Evolutionary conservation across 805 yeast species (phyloP), one percentile per base, ranked within the genome.

Genomic region (Nakazawaea pomicola): DNA sequence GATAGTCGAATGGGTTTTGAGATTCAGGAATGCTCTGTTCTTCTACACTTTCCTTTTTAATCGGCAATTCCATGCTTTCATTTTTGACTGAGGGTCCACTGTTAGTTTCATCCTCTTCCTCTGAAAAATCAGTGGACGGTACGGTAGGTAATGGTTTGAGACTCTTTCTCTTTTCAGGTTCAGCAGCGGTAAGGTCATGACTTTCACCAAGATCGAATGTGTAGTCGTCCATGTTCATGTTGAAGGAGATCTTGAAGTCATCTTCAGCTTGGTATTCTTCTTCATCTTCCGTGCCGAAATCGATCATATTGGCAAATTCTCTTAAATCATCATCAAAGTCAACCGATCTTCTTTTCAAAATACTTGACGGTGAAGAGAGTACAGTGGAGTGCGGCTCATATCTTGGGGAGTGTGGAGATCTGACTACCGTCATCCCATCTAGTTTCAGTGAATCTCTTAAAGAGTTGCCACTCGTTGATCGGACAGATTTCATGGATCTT

Each of bases 401-500:
- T 4, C 11, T 31, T 4, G 36, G 39, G 17, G 40, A 38, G 12
- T 9, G 17, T 12, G 60, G 58, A 0, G 61, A 57, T 35, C 53
- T 52, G 25, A 68, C 64, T n/a, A 76, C 62, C 36, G 62, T 55
- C 75, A 73, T 73, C 5, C 80, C 81, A 49, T 61, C 66, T 1
- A 55, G 35, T 6, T 51, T 51, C 35, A 58, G 53, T 2, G 66
- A 58, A 21, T 47, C 46, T 21, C 49, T 38, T n/a, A n/a, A 35
- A 30, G 50, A 50, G 16, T 45, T 45, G 14, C 32, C 42, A 21
- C 14, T 43, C 2, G 19, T 12, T 14, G 50, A 53, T 40, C 52
- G 63, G n/a, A 70, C 56, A 0, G 88, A 80, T 53, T 74, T 70
- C 64, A 74, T 65, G 4, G 80, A 73, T 37, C 78, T 54, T 6